Evolutionary conservation across 371 early-diverging fungal genomes (phyloP).

Genomic region (Blakeslea trispora): DNA sequence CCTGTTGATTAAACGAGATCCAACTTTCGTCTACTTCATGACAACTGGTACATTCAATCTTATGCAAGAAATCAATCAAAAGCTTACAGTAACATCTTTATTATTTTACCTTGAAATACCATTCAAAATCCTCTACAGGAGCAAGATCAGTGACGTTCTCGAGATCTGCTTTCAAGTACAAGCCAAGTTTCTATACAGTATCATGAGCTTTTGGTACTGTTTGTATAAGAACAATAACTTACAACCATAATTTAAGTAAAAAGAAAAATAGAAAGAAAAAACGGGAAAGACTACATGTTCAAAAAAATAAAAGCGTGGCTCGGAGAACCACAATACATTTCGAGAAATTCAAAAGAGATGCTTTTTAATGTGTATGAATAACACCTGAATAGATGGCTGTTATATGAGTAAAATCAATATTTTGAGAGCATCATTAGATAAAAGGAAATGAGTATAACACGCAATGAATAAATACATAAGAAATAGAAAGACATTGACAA

Average conservation of each 20-base stretch:
- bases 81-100: neutral
- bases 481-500: too few species aligned
- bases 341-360: too few species aligned
- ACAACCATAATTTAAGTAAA: conserved; percentile 3
- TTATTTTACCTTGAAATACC: conserved; percentile 70
- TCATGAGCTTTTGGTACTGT: neutral
- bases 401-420: too few species aligned
- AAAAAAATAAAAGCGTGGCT: too few species aligned
- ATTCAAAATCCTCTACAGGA: conserved; percentile 66
- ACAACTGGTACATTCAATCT: conserved; percentile 84
- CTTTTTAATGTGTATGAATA: too few species aligned
- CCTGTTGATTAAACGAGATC: conserved; percentile 73
- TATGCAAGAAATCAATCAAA: neutral
- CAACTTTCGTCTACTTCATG: conserved; percentile 75
- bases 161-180: conserved; percentile 78
- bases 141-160: conserved; percentile 77
- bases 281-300: neutral
- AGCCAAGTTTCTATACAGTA: conserved; percentile 46
- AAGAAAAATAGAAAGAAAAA: neutral
- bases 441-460: too few species aligned
- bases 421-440: too few species aligned
- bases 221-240: neutral
- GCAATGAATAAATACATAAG: too few species aligned
- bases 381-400: too few species aligned
- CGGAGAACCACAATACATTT: too few species aligned